Percentiles rank a stretch among this genome's conserved stretches.
phyloP scores from a whole-genome alignment of 139 green algal genomes.

The Diplosphaera chodatii region DNA sequence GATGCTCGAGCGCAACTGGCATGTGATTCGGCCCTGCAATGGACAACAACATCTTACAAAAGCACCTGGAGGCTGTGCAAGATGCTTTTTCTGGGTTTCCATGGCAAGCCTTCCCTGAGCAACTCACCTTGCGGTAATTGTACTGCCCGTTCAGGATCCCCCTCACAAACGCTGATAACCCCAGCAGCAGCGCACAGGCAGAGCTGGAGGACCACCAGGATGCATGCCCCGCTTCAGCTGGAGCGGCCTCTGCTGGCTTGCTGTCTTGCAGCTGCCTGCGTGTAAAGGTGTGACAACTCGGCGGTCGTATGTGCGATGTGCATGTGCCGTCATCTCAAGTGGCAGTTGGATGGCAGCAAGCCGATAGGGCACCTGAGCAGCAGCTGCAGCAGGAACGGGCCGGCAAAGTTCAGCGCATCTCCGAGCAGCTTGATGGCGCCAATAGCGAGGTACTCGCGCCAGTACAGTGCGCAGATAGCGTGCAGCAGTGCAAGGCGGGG shows the following conservation, averaged over 20 bases:
- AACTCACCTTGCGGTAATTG: conserved; percentile 34
- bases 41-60: background rate
- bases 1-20: conserved; percentile 51
- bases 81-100: too few species aligned
- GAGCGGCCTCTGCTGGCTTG: too few species aligned
- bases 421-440: conserved; percentile 50
- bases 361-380: conserved; percentile 53
- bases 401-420: conserved; percentile 62
- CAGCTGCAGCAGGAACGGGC: conserved; percentile 56
- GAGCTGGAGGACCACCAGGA: background rate
- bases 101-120: too few species aligned
- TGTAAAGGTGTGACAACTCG: background rate
- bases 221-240: background rate
- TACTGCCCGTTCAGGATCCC: conserved; percentile 65
- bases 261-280: conserved; percentile 1
- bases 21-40: conserved; percentile 30
- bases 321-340: too few species aligned
- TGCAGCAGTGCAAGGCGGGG: conserved; percentile 32
- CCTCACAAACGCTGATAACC: conserved; percentile 5
- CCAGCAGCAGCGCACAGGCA: background rate
- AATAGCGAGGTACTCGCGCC: conserved; percentile 39
- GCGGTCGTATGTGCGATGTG: too few species aligned
- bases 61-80: too few species aligned
- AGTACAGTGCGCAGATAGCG: conserved; percentile 30
- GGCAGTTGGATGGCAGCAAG: too few species aligned